Conservation (phyloP, 345 rosid genomes). For the Geranium rotundifolium region DNA sequence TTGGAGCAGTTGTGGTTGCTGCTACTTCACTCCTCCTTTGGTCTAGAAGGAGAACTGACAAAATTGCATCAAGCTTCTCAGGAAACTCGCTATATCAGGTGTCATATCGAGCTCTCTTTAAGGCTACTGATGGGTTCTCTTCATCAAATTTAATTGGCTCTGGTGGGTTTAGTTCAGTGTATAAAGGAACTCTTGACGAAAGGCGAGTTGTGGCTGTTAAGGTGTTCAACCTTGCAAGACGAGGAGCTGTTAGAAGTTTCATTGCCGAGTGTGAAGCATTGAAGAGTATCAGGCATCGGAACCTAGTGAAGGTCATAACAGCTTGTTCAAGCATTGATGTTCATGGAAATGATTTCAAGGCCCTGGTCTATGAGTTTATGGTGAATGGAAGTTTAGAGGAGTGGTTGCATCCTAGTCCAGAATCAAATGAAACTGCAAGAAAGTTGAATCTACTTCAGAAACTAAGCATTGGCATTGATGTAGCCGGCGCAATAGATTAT, state of each 20-base stretch:
- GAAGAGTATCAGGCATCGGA: slow-evolving; percentile 14
- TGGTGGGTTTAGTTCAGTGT: slow-evolving; percentile 20
- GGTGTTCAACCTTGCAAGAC: slow-evolving; percentile 10
- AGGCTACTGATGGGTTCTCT: slow-evolving; percentile 22
- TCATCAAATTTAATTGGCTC: slow-evolving; percentile 11
- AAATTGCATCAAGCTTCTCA: background rate
- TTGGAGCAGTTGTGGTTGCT: background rate
- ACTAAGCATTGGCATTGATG: background rate
- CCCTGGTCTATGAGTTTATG: slow-evolving; percentile 17
- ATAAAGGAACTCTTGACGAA: slow-evolving; percentile 14
- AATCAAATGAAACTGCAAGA: background rate
- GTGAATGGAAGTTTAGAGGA: no score
- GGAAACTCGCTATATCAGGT: background rate
- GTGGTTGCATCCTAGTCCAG: no score
- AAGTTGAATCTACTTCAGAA: background rate
- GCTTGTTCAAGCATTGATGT: slow-evolving; percentile 16
- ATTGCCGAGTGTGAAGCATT: slow-evolving; percentile 18
- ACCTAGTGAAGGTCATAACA: slow-evolving; percentile 18
- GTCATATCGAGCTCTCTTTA: slow-evolving; percentile 13
- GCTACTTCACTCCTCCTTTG: background rate
- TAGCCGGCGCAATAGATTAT: slow-evolving; percentile 12
- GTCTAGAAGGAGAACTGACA: slow-evolving; percentile 1
- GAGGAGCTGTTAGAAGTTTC: slow-evolving; percentile 21
- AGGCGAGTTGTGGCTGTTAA: slow-evolving; percentile 12
- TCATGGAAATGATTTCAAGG: slow-evolving; percentile 19